Evolutionary conservation across 179 eudicot species (phyloP).

Genomic region (Camellia oleifera): DNA sequence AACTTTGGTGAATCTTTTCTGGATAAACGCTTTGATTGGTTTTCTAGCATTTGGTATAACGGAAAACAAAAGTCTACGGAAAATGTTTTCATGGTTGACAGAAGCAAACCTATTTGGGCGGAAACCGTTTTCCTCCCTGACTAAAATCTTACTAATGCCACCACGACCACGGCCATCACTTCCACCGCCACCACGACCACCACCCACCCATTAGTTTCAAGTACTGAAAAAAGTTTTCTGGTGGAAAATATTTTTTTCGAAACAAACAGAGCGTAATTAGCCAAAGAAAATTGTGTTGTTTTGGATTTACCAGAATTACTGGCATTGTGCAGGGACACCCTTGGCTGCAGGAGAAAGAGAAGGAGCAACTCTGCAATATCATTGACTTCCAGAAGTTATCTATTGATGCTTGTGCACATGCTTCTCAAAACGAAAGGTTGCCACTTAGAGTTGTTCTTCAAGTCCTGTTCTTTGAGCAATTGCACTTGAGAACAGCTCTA

Average conservation of each 20-base stretch:
- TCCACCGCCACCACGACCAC: too few species aligned
- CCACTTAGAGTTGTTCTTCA: constrained; percentile 88
- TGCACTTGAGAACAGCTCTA: constrained; percentile 75
- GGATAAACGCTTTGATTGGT: neutral
- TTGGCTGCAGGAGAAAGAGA: constrained; percentile 77
- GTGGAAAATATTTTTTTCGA: neutral
- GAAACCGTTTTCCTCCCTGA: too few species aligned
- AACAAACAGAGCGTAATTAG: neutral
- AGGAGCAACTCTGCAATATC: constrained; percentile 77
- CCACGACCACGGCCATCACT: too few species aligned
- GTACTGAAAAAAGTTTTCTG: too few species aligned
- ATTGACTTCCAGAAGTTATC: constrained; percentile 87
- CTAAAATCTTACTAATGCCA: too few species aligned
- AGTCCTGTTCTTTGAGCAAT: constrained; percentile 85
- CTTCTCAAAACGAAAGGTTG: constrained; percentile 83
- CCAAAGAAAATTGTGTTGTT: neutral
- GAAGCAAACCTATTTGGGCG: too few species aligned
- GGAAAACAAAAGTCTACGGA: too few species aligned
- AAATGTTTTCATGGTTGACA: too few species aligned
- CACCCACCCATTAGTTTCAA: too few species aligned
- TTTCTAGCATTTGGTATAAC: too few species aligned
- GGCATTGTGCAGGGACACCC: constrained; percentile 74
- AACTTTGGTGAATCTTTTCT: neutral
- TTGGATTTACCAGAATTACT: constrained; percentile 3
- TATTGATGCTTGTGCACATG: constrained; percentile 96